phyloP scores from a whole-genome alignment of 805 yeast species.

The Saccharomyces mikatae region DNA sequence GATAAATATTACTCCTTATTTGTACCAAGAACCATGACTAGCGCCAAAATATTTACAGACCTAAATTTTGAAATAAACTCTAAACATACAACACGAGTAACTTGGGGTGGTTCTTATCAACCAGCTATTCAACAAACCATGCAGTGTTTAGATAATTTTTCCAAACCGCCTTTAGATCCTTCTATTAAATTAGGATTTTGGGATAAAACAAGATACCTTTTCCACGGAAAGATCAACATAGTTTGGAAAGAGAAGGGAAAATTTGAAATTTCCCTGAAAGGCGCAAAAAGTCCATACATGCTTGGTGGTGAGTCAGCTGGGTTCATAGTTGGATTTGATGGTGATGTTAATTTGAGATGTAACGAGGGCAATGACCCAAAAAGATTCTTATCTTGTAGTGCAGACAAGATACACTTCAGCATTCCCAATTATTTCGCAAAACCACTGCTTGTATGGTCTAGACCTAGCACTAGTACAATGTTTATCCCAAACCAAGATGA shows the following conservation, averaged over 20 bases:
- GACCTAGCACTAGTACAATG: slow-evolving; percentile 37
- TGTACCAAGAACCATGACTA: slow-evolving; percentile 68
- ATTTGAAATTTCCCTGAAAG: slow-evolving; percentile 57
- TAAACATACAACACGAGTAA: slow-evolving; percentile 50
- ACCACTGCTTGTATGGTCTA: slow-evolving; percentile 51
- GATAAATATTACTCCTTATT: slow-evolving; percentile 45
- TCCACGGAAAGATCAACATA: slow-evolving; percentile 64
- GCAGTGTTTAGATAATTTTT: slow-evolving; percentile 69
- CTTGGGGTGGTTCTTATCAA: slow-evolving; percentile 81
- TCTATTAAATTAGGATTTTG: slow-evolving; percentile 82
- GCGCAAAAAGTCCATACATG: slow-evolving; percentile 72
- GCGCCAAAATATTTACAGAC: slow-evolving; percentile 64
- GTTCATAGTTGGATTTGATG: slow-evolving; percentile 62
- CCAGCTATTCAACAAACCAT: slow-evolving; percentile 78
- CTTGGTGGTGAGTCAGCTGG: slow-evolving; percentile 66
- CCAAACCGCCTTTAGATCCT: slow-evolving; percentile 86
- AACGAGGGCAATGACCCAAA: slow-evolving; percentile 64
- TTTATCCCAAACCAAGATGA: slow-evolving; percentile 39
- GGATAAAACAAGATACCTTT: slow-evolving; percentile 74
- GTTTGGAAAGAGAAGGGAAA: slow-evolving; percentile 43
- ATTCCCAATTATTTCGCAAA: slow-evolving; percentile 66
- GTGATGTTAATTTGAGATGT: slow-evolving; percentile 49
- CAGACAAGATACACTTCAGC: slow-evolving; percentile 58
- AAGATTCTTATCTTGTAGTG: slow-evolving; percentile 53
- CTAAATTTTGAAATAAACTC: slow-evolving; percentile 50